phyloP scores from a whole-genome alignment of 2,329 filamentous ascomycete species.

The Penicillium sp. region DNA sequence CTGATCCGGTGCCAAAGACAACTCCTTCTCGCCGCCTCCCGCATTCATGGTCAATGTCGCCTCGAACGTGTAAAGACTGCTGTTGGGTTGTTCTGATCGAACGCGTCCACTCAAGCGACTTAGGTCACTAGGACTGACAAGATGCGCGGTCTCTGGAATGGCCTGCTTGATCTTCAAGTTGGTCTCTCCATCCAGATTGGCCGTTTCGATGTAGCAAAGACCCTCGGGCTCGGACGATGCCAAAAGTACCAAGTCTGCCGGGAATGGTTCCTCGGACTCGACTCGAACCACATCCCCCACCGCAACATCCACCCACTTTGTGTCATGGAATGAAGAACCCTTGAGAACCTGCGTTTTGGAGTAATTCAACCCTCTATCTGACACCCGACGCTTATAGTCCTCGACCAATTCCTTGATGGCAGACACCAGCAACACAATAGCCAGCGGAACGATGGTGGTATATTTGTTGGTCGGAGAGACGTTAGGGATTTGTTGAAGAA shows the following conservation, averaged over 20 bases:
- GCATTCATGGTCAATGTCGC: conserved; percentile 90
- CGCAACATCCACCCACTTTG: conserved; percentile 90
- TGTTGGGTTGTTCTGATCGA: conserved; percentile 96
- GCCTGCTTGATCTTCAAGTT: conserved; percentile 99
- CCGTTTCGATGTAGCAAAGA: conserved; percentile 97
- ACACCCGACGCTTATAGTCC: conserved; percentile 86
- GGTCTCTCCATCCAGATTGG: conserved; percentile 96
- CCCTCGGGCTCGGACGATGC: conserved; percentile 97
- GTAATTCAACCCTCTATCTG: conserved; percentile 85
- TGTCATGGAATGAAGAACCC: conserved; percentile 82
- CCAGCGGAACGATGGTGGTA: conserved; percentile 93
- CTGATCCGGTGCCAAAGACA: conserved; percentile 89
- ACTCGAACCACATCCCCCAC: conserved; percentile 94
- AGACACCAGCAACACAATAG: conserved; percentile 90
- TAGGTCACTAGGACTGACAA: conserved; percentile 86
- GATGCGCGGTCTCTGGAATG: conserved; percentile 84
- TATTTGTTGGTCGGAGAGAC: conserved; percentile 95
- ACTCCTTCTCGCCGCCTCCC: conserved; percentile 90
- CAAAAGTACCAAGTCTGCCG: conserved; percentile 87
- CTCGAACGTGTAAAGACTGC: conserved; percentile 97
- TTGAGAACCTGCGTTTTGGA: conserved; percentile 83
- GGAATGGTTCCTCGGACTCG: conserved; percentile 93
- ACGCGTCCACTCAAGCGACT: conserved; percentile 84
- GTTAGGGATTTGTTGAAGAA: conserved; percentile 90
- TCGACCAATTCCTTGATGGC: conserved; percentile 94